A percentile compares a stretch with the other conserved stretches of the same genome.
Evolutionary conservation across 768 basidiomycete species (phyloP).

Genomic region (Kwoniella newhampshirensis): DNA sequence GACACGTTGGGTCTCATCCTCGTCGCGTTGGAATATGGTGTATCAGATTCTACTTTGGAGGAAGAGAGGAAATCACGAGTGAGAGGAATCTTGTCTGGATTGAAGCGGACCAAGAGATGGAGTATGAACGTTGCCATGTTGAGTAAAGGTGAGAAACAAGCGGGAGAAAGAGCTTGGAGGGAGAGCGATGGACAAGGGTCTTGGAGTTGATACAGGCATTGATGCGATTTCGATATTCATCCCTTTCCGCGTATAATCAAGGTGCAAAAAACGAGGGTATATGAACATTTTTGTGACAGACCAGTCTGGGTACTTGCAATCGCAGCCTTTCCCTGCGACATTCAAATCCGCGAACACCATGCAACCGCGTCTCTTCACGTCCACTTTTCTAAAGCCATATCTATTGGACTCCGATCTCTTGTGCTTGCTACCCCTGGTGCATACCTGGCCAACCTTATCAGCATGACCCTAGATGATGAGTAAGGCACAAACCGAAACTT

Average conservation of each 20-base stretch:
- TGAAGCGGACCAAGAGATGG: constrained; percentile 29
- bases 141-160: constrained; percentile 9
- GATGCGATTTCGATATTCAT: too few species aligned
- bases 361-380: too few species aligned
- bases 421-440: constrained; percentile 13
- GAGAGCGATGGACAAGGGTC: constrained; percentile 18
- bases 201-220: constrained; percentile 29
- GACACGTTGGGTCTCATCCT: constrained; percentile 35
- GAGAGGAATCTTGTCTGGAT: constrained; percentile 17
- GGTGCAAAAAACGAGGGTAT: too few species aligned
- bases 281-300: too few species aligned
- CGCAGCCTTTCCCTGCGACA: too few species aligned
- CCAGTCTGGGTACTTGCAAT: too few species aligned
- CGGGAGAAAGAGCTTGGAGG: constrained; percentile 29
- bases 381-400: too few species aligned
- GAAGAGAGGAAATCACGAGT: constrained; percentile 11
- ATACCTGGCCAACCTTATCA: constrained; percentile 5
- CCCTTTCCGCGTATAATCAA: too few species aligned
- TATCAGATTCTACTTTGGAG: not conserved
- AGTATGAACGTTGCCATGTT: constrained; percentile 41
- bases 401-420: not conserved
- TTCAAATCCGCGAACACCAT: too few species aligned
- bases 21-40: constrained; percentile 17
- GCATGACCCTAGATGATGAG: not conserved
- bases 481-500: not conserved